Conservation (phyloP, 2,329 filamentous ascomycete species). For the Penicillium digitatum region DNA sequence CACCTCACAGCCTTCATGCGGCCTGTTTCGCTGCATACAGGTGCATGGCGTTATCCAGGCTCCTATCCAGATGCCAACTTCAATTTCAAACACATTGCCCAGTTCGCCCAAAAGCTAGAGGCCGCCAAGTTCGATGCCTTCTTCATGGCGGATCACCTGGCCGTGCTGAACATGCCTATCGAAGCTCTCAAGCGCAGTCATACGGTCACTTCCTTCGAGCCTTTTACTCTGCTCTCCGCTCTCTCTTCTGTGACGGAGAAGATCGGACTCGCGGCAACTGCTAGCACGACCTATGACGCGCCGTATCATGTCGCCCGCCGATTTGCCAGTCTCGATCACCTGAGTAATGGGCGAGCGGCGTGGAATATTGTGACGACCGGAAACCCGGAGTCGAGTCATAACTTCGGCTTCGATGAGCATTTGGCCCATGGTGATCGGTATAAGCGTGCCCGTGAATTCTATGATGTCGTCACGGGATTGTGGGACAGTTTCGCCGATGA, state of each 20-base stretch:
- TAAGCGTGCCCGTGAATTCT: slow-evolving; percentile 51
- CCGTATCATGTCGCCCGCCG: slow-evolving; percentile 53
- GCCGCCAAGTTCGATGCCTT: slow-evolving; percentile 55
- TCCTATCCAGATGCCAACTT: slow-evolving; percentile 57
- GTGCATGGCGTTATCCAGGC: slow-evolving; percentile 56
- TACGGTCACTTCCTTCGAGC: slow-evolving; percentile 57
- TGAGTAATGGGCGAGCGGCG: slow-evolving; percentile 49
- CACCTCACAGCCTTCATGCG: slow-evolving; percentile 60
- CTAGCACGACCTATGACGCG: slow-evolving; percentile 52
- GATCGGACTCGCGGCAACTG: slow-evolving; percentile 52
- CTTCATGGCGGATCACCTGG: slow-evolving; percentile 56
- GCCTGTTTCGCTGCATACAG: slow-evolving; percentile 54
- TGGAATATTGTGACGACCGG: slow-evolving; percentile 56
- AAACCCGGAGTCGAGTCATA: slow-evolving; percentile 52
- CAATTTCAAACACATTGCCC: slow-evolving; percentile 52
- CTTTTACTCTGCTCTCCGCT: slow-evolving; percentile 52
- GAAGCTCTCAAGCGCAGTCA: slow-evolving; percentile 57
- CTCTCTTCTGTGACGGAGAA: slow-evolving; percentile 48
- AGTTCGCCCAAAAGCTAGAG: slow-evolving; percentile 54
- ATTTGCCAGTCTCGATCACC: slow-evolving; percentile 51
- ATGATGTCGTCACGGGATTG: slow-evolving; percentile 51
- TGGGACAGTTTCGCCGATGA: slow-evolving; percentile 57
- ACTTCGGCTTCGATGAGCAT: slow-evolving; percentile 51
- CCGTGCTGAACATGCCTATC: slow-evolving; percentile 54
- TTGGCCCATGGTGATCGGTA: slow-evolving; percentile 50